A percentile compares a stretch with the other conserved stretches of the same genome.
Evolutionary conservation across 2,329 filamentous ascomycete species (phyloP).

Genomic region (Beauveria brongniartii): DNA sequence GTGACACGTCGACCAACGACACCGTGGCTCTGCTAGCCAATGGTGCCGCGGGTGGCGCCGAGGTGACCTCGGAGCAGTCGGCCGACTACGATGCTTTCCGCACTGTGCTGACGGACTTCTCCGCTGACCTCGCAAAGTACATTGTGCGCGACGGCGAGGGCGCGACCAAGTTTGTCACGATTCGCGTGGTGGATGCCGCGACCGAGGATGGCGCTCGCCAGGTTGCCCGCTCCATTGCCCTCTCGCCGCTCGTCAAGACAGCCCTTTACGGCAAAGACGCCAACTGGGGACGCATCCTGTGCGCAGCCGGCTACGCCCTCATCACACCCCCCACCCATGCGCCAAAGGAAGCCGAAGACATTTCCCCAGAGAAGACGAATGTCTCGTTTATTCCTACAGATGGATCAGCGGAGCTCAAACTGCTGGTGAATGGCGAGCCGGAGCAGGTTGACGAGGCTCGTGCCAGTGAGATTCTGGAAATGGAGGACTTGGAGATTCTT

Average conservation of each 20-base stretch:
- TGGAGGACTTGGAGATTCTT: slow-evolving; percentile 71
- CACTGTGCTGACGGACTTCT: slow-evolving; percentile 64
- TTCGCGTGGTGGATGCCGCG: slow-evolving; percentile 69
- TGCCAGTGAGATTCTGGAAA: slow-evolving; percentile 68
- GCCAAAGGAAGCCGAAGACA: slow-evolving; percentile 52
- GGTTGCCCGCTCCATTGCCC: slow-evolving; percentile 81
- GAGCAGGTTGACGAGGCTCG: slow-evolving; percentile 69
- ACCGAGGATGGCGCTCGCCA: slow-evolving; percentile 63
- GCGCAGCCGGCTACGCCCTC: slow-evolving; percentile 77
- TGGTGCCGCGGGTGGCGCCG: slow-evolving; percentile 71
- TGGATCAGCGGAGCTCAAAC: slow-evolving; percentile 66
- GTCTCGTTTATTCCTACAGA: slow-evolving; percentile 74
- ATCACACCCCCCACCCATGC: slow-evolving; percentile 50
- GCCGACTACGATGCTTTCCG: slow-evolving; percentile 65
- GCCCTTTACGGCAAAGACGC: slow-evolving; percentile 94
- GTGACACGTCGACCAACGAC: slow-evolving; percentile 96
- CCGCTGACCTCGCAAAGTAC: slow-evolving; percentile 78
- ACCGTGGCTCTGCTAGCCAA: slow-evolving; percentile 93
- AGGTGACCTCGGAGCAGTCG: slow-evolving; percentile 46
- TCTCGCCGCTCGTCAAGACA: slow-evolving; percentile 91
- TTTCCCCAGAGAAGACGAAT: slow-evolving; percentile 62
- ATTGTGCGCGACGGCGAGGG: slow-evolving; percentile 95
- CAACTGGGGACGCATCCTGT: slow-evolving; percentile 96
- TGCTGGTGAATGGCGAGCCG: slow-evolving; percentile 73
- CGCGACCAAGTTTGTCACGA: slow-evolving; percentile 95